A percentile compares a stretch with the other conserved stretches of the same genome.
Conservation (phyloP, 108 stramenopile species). For the Thalassiosira profunda region DNA sequence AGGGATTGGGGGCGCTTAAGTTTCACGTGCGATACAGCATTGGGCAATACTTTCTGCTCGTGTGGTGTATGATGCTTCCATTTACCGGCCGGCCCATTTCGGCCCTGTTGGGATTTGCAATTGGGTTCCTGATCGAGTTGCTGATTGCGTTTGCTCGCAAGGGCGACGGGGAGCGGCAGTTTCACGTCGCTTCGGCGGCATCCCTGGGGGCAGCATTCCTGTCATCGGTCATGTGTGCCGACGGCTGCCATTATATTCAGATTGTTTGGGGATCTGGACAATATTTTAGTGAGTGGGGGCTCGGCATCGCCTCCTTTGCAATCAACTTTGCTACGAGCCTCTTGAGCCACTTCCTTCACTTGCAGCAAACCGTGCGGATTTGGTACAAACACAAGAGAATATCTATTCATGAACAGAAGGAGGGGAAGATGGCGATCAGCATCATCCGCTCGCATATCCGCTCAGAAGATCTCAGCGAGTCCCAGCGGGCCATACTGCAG, state of each 20-base stretch:
- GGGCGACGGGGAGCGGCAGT: neutral
- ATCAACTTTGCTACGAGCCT: neutral
- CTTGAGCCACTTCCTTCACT: neutral
- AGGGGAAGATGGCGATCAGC: neutral
- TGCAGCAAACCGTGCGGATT: neutral
- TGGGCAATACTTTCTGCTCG: slow-evolving; percentile 3
- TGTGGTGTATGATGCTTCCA: neutral
- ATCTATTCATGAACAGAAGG: neutral
- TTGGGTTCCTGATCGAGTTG: neutral
- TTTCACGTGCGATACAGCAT: slow-evolving; percentile 1
- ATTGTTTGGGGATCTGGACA: slow-evolving; percentile 1
- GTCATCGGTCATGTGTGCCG: slow-evolving; percentile 1
- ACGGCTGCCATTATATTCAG: slow-evolving; percentile 4
- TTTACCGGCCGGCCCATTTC: neutral
- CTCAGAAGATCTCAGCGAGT: neutral
- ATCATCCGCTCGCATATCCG: neutral
- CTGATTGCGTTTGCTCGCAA: neutral
- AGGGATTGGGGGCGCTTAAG: neutral
- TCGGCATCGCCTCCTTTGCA: neutral
- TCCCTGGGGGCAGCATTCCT: neutral
- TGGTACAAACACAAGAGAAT: neutral
- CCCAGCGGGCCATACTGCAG: neutral
- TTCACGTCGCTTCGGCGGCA: neutral
- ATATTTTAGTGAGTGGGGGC: slow-evolving; percentile 3
- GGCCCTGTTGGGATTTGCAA: neutral